Base-by-base conservation (phyloP, 2,329 filamentous ascomycete species). In the Sporothrix brunneoviolacea region DNA sequence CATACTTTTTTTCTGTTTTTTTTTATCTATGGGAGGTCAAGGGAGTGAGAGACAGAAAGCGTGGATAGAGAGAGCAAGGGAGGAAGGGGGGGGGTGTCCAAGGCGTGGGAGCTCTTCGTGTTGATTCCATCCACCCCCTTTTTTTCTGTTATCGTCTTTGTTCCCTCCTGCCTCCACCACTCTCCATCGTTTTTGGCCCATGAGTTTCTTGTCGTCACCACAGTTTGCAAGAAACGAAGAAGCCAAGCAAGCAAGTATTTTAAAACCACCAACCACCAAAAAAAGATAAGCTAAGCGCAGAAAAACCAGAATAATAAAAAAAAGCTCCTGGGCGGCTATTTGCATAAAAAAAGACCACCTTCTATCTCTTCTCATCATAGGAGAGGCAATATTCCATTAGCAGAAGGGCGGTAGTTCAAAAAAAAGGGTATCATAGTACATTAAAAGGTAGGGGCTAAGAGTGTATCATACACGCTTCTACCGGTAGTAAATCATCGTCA, bases 321-420 rank as follows among this genome's bases (percentile, higher is more conserved):
- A 36, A 52, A 50, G 38, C 47, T 42, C 50, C 38, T 55, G 55
- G 55, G 53, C 46, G 56, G 55, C 55, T 53, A 51, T 58, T 49
- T 58, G 55, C 52, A 51, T 22, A 47, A 45, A 48, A 39, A 45
- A 28, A 28, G 24, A 28, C 24, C 10, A 5, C 24, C 24, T 28
- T 28, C 6, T n/a, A n/a, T n/a, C n/a, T n/a, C n/a, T n/a, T n/a
- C n/a, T n/a, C n/a, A n/a, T n/a, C n/a, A n/a, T n/a, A n/a, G n/a
- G n/a, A n/a, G n/a, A 28, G 22, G 38, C n/a, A 32, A 46, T 15
- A 18, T n/a, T n/a, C n/a, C n/a, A n/a, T n/a, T n/a, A n/a, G 12
- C 21, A 16, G 16, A 32, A 27, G 21, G n/a, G n/a, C n/a, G n/a
- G n/a, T n/a, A n/a, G n/a, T n/a, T n/a, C n/a, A n/a, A n/a, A 21